These are phyloP conservation scores for Zoysia pacifica DNA, from an alignment of 176 grass and related monocot genomes.

Conservation along the genomic window DNA sequence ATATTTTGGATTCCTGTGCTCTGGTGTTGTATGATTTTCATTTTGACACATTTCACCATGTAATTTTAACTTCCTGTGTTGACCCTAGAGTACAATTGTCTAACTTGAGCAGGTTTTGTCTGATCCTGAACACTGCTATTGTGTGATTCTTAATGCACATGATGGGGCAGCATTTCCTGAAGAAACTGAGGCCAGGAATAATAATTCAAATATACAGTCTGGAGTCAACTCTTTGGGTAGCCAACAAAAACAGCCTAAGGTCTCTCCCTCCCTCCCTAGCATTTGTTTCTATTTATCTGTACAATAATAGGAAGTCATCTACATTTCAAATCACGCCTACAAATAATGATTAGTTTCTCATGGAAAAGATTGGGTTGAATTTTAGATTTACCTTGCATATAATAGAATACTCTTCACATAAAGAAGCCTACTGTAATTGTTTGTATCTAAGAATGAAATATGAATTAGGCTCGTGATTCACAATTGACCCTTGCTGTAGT, in stretches of 20 bases:
- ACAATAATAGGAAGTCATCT: not conserved
- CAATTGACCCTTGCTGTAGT: too few species aligned
- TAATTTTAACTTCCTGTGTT: not conserved
- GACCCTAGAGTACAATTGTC: slow-evolving; percentile 6
- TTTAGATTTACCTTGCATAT: not conserved
- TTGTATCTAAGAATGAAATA: too few species aligned
- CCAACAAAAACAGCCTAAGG: slow-evolving; percentile 64
- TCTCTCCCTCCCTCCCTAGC: slow-evolving; percentile 24
- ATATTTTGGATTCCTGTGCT: not conserved
- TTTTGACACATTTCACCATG: slow-evolving; percentile 6
- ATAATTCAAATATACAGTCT: slow-evolving; percentile 35
- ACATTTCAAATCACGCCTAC: not conserved
- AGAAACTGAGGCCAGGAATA: slow-evolving; percentile 35
- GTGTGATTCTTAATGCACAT: slow-evolving; percentile 88
- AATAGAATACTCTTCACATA: too few species aligned
- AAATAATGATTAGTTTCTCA: not conserved
- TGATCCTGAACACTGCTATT: slow-evolving; percentile 95
- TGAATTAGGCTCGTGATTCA: too few species aligned
- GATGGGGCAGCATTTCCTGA: slow-evolving; percentile 95
- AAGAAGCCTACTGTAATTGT: too few species aligned
- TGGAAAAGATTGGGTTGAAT: not conserved
- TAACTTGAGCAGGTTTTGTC: slow-evolving; percentile 83
- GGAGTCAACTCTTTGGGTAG: slow-evolving; percentile 26
- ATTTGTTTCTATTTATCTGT: not conserved
- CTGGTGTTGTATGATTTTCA: slow-evolving; percentile 3